A percentile compares a stretch with the other conserved stretches of the same genome.
Conservation (phyloP, 1,284 basidiomycete species). For the Fomitopsis pinicola region DNA sequence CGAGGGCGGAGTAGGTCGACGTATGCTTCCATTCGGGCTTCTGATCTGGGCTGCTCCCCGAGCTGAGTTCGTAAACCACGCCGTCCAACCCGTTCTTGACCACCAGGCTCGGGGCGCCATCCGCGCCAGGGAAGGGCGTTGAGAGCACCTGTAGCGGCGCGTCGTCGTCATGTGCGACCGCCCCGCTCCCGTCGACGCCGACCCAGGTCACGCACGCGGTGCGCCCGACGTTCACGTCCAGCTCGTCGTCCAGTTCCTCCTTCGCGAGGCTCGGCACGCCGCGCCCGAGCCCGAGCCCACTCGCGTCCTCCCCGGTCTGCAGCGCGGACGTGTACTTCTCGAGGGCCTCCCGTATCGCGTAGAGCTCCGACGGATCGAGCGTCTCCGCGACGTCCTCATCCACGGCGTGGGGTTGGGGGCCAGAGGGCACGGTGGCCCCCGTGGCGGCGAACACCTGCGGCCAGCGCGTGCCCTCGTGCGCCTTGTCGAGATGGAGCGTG, state of each 20-base stretch:
- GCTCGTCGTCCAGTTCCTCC: slow-evolving; percentile 82
- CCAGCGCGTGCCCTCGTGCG: slow-evolving; percentile 80
- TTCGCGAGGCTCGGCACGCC: slow-evolving; percentile 74
- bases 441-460: slow-evolving; percentile 69
- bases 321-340: slow-evolving; percentile 80
- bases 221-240: slow-evolving; percentile 68
- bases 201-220: slow-evolving; percentile 62
- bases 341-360: slow-evolving; percentile 71
- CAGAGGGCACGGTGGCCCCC: slow-evolving; percentile 24
- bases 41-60: slow-evolving; percentile 16
- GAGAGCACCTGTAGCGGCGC: slow-evolving; percentile 54
- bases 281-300: slow-evolving; percentile 52
- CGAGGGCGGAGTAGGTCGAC: slow-evolving; percentile 82
- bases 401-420: slow-evolving; percentile 7
- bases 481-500: slow-evolving; percentile 83
- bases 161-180: slow-evolving; percentile 35
- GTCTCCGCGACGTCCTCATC: slow-evolving; percentile 85
- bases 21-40: slow-evolving; percentile 66
- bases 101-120: slow-evolving; percentile 45
- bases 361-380: slow-evolving; percentile 79
- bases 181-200: slow-evolving; percentile 40
- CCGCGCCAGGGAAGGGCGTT: slow-evolving; percentile 51
- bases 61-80: slow-evolving; percentile 53
- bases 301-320: slow-evolving; percentile 50
- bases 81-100: slow-evolving; percentile 85